Conservation (phyloP, 2,329 filamentous ascomycete genomes). For the Colletotrichum tamarilloi region DNA sequence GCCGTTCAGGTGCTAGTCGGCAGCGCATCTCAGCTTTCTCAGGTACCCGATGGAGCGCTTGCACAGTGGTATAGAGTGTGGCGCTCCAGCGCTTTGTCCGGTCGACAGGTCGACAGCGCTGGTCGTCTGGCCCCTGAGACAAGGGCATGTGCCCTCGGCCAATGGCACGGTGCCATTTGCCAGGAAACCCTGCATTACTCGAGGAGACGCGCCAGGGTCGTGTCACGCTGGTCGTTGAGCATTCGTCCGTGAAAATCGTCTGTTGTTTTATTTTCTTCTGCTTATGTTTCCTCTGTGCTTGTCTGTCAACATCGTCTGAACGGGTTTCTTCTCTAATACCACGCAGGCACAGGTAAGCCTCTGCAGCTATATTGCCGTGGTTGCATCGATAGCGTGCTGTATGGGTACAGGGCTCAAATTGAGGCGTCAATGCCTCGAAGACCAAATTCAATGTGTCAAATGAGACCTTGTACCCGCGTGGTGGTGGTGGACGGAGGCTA, state of each 20-base stretch:
- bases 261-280: not conserved
- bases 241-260: not conserved
- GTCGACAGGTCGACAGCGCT: constrained; percentile 6
- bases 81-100: constrained; percentile 22
- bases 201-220: constrained; percentile 17
- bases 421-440: not conserved
- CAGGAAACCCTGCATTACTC: constrained; percentile 5
- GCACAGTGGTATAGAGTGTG: constrained; percentile 10
- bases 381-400: not conserved
- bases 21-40: not conserved
- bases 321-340: not conserved
- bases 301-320: constrained; percentile 27
- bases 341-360: not conserved
- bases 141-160: constrained; percentile 6
- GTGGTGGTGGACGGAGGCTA: constrained; percentile 6
- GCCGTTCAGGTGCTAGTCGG: not conserved
- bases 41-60: constrained; percentile 2
- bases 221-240: constrained; percentile 1
- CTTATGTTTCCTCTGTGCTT: not conserved
- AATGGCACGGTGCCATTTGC: constrained; percentile 19
- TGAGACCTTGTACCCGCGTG: not conserved
- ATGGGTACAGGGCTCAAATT: not conserved
- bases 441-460: not conserved
- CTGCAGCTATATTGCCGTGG: not conserved
- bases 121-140: constrained; percentile 20